Conservation (phyloP, 2,329 filamentous ascomycete genomes). For the Fusarium oxysporum region DNA sequence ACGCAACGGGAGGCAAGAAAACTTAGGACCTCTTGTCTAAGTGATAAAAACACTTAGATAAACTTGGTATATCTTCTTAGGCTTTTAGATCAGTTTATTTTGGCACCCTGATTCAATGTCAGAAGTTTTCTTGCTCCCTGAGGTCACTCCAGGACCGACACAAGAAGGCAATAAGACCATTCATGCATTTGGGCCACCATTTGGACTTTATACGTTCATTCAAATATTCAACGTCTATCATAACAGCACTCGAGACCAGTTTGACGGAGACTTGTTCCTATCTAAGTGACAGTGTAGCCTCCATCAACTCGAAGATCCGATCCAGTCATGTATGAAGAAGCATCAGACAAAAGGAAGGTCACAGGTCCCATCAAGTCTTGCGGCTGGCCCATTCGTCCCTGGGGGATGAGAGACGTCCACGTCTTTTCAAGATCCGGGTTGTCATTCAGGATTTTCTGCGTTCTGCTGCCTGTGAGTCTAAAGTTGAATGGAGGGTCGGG, state of each 20-base stretch:
- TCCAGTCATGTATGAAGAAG: slow-evolving; percentile 76
- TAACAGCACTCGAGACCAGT: not conserved
- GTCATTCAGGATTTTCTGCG: slow-evolving; percentile 93
- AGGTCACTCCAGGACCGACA: too few relatives aligned
- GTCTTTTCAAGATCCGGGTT: slow-evolving; percentile 91
- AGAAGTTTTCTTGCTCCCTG: not conserved
- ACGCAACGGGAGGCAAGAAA: not conserved
- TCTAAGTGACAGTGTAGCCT: slow-evolving; percentile 81
- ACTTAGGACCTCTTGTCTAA: not conserved
- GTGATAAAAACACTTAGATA: not conserved
- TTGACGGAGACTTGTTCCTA: fast-evolving
- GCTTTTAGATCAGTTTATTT: too few relatives aligned
- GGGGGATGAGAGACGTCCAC: slow-evolving; percentile 91
- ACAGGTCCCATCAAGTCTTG: slow-evolving; percentile 94
- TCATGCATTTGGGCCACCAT: not conserved
- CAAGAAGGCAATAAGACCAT: not conserved
- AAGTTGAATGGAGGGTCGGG: fast-evolving
- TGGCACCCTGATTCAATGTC: not conserved
- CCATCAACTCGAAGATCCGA: slow-evolving; percentile 85
- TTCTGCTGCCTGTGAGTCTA: slow-evolving; percentile 61
- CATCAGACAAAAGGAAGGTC: slow-evolving; percentile 85
- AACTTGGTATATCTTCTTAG: not conserved
- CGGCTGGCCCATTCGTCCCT: slow-evolving; percentile 91
- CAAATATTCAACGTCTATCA: not conserved
- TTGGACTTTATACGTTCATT: not conserved